Base-by-base conservation (phyloP, 495 filamentous ascomycete genomes). In the Aspergillus hancockii region DNA sequence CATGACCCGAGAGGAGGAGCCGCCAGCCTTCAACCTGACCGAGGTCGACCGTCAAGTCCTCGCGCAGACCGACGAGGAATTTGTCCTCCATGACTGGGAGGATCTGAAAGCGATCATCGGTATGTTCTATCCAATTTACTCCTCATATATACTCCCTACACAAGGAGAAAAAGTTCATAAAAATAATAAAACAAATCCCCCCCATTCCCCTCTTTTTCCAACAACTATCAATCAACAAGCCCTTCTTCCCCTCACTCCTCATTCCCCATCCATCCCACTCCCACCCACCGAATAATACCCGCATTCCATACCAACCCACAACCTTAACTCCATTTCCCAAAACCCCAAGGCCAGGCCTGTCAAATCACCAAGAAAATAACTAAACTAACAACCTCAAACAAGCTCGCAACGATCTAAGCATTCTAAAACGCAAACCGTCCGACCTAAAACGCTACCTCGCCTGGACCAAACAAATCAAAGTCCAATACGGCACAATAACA, bases 391-490 rank as follows among this genome's bases (percentile, higher is more conserved):
- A 36, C 8, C 2, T 1, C 8, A 10, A 14, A 36, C 8, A 16
- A 41, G 87, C 79, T 31, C 75, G 79, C 22, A 94, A 95, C 68
- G 81, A 89, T 47, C 88, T 97, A 63, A 83, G 79, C 28, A 79
- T 86, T 13, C 81, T 98, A 31, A 90, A 90, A 72, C 85, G 93
- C 58, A 87, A 85, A 70, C 93, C 93, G 31, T 91, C 88, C 59
- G 90, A 94, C 67, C 81, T 96, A 10, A 80, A 84, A 67, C 88
- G 89, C 49, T 98, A 98, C 72, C 86, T 94, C 54, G 71, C 83
- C 54, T 97, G 92, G 92, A 85, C 84, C 9, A 75, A 80, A 55
- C 73, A 85, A 49, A 90, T 81, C 52, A 91, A 90, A 60, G 73
- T 77, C 31, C 64, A 85, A 56, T 96, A 94, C 71, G 91, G 91